phyloP scores from a whole-genome alignment of 441 rosid species.

The Sinapis alba region DNA sequence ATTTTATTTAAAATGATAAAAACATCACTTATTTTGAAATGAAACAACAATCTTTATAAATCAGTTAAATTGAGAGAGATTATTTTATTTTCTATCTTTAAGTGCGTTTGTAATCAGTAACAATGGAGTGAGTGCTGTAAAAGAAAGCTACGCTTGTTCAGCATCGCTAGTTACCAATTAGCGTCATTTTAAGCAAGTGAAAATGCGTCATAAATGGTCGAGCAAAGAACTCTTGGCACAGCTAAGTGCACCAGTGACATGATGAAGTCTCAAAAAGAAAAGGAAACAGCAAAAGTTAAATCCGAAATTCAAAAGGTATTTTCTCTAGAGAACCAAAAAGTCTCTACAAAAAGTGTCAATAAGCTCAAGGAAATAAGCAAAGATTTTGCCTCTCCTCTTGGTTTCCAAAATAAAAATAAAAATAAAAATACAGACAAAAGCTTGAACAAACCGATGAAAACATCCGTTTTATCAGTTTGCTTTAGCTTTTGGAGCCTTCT shows the following conservation, averaged over 20 bases:
- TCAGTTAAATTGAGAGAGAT: no score
- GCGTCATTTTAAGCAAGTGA: no score
- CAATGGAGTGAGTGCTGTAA: neutral
- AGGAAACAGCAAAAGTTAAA: neutral
- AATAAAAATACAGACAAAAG: constrained; percentile 22
- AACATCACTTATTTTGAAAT: no score
- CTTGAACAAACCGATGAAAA: constrained; percentile 15
- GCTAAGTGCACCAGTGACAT: neutral
- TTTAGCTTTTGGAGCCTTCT: constrained; percentile 63
- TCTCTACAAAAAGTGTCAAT: constrained; percentile 12
- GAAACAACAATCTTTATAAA: no score
- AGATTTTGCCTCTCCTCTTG: constrained; percentile 5
- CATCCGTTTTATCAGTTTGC: constrained; percentile 33
- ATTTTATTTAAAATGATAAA: no score
- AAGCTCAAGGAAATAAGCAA: neutral
- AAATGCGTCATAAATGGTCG: neutral
- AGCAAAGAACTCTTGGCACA: neutral
- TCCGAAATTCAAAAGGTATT: neutral
- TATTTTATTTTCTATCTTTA: no score
- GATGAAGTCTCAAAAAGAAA: neutral
- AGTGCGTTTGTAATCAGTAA: no score
- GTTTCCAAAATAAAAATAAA: constrained; percentile 8
- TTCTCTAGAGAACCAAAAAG: constrained; percentile 22
- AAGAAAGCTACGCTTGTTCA: no score
- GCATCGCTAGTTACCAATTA: no score